Evolutionary conservation across 768 basidiomycete genomes (phyloP).

Genomic region (Lentinula detonsa): DNA sequence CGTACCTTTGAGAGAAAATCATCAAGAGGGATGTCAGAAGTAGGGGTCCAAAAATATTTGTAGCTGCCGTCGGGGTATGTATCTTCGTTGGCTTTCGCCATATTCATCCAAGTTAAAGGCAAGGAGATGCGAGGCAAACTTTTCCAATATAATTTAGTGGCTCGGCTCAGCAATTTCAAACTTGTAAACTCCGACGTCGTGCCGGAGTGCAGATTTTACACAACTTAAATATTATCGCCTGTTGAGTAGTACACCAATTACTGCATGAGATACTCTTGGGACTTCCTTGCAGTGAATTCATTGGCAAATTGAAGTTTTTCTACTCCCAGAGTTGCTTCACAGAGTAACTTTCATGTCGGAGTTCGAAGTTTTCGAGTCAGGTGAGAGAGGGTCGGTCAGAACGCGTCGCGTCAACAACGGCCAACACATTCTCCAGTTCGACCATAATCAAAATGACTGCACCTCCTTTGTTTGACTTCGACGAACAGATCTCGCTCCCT

Average conservation of each 20-base stretch:
- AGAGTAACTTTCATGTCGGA: no score
- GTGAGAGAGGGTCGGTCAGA: not conserved
- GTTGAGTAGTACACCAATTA: no score
- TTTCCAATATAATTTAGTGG: not conserved
- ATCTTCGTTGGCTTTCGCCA: not conserved
- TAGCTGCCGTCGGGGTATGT: slow-evolving; percentile 18
- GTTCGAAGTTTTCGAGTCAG: no score
- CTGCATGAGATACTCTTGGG: no score
- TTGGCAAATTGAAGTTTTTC: no score
- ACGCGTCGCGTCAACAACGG: slow-evolving; percentile 2
- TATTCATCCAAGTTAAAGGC: not conserved
- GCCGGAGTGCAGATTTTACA: no score
- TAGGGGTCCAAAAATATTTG: slow-evolving; percentile 45
- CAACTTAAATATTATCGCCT: no score
- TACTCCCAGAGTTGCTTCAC: no score
- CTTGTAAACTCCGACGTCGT: no score
- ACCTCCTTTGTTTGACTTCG: not conserved
- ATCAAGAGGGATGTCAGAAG: slow-evolving; percentile 34
- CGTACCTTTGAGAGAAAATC: slow-evolving; percentile 53
- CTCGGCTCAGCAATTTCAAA: no score
- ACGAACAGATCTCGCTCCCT: slow-evolving; percentile 10
- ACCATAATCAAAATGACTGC: not conserved
- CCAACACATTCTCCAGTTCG: not conserved
- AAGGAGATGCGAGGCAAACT: no score
- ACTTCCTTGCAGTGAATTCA: no score